These are phyloP conservation scores for Colletotrichum liriopes DNA, from an alignment of 2,329 filamentous ascomycete genomes.

Conservation along the genomic window DNA sequence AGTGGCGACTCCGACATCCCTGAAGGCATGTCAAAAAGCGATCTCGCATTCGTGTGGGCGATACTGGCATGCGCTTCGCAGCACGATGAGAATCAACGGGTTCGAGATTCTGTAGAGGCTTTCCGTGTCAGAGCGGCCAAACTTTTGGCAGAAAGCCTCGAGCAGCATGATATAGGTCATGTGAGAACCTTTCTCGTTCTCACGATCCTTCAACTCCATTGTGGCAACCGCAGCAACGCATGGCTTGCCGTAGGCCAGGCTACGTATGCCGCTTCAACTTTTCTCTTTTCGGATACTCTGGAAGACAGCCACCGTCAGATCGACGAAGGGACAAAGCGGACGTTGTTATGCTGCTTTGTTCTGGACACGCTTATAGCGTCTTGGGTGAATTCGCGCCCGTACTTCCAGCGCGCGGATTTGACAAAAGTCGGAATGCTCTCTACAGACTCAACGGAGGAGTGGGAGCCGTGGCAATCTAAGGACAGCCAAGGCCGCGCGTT, in stretches of 20 bases:
- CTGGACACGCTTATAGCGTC: constrained; percentile 31
- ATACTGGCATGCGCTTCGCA: constrained; percentile 28
- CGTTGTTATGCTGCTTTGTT: constrained; percentile 21
- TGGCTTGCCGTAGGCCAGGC: constrained; percentile 35
- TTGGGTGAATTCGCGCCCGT: constrained; percentile 24
- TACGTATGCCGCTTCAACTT: constrained; percentile 1
- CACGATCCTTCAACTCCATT: constrained; percentile 12
- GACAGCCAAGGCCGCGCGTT: background rate
- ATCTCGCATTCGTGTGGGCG: constrained; percentile 24
- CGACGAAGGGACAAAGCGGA: constrained; percentile 16
- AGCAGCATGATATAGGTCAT: constrained; percentile 9
- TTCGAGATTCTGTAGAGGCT: background rate
- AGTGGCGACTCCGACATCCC: background rate
- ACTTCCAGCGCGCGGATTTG: constrained; percentile 7
- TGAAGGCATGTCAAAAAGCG: background rate
- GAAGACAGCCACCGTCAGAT: background rate
- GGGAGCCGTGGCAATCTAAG: constrained; percentile 21
- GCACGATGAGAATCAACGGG: background rate
- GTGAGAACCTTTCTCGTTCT: constrained; percentile 27
- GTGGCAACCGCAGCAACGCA: constrained; percentile 6
- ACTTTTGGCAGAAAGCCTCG: background rate
- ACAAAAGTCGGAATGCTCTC: background rate
- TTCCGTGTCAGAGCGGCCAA: background rate
- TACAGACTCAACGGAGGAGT: constrained; percentile 25
- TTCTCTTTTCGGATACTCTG: background rate